Conservation (phyloP, 768 basidiomycete species). For the Calvatia gigantea region DNA sequence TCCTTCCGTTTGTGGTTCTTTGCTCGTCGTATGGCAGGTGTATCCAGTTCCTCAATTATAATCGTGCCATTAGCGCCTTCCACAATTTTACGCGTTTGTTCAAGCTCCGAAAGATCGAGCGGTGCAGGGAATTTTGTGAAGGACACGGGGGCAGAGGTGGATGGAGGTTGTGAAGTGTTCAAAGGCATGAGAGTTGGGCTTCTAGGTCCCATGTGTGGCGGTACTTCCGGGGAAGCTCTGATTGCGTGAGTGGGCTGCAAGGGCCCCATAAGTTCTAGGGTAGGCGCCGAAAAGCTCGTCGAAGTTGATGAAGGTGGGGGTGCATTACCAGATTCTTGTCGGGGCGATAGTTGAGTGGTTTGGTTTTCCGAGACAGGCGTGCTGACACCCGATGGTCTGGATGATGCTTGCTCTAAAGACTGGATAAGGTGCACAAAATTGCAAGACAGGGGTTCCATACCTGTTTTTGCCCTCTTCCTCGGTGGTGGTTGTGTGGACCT, state of each 20-base stretch:
- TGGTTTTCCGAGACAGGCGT: slow-evolving; percentile 46
- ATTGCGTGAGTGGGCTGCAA: background rate
- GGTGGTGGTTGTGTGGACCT: slow-evolving; percentile 45
- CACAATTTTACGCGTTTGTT: slow-evolving; percentile 17
- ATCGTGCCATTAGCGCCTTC: slow-evolving; percentile 42
- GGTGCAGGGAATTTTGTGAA: background rate
- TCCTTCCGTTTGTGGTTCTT: slow-evolving; percentile 35
- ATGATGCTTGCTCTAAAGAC: slow-evolving; percentile 32
- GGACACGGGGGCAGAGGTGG: background rate
- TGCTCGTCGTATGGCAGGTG: slow-evolving; percentile 61
- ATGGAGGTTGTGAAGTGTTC: background rate
- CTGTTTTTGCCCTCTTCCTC: slow-evolving; percentile 50
- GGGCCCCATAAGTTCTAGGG: background rate
- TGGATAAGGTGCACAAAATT: slow-evolving; percentile 1
- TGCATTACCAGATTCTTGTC: slow-evolving; percentile 14
- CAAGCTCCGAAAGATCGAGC: slow-evolving; percentile 1
- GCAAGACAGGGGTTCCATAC: slow-evolving; percentile 24
- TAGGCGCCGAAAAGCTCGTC: slow-evolving; percentile 5
- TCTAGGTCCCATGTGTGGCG: background rate
- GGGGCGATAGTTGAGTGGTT: slow-evolving; percentile 24
- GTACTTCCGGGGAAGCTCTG: background rate
- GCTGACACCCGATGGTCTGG: slow-evolving; percentile 44
- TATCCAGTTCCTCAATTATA: slow-evolving; percentile 70
- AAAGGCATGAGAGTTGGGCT: background rate
- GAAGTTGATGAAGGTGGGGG: slow-evolving; percentile 19